A percentile compares a stretch with the other conserved stretches of the same genome.
phyloP scores from a whole-genome alignment of 2,329 filamentous ascomycete genomes.

The Fusarium austroafricanum region DNA sequence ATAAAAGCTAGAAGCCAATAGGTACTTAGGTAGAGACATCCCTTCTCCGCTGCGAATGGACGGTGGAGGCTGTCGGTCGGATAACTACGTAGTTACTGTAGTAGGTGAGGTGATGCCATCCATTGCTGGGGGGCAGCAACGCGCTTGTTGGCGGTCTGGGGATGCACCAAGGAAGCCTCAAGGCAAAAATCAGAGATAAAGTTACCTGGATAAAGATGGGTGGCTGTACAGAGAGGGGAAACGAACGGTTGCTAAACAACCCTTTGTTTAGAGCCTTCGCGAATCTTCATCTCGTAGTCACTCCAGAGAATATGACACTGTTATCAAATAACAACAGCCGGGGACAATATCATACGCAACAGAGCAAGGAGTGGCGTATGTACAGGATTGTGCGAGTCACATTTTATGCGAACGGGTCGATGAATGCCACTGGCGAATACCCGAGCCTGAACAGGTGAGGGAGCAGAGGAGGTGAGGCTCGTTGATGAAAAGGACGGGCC shows the following conservation, averaged over 20 bases:
- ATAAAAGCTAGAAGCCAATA: conserved; percentile 27
- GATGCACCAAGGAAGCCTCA: conserved; percentile 20
- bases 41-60: conserved; percentile 15
- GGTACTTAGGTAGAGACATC: conserved; percentile 19
- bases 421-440: conserved; percentile 30
- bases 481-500: conserved; percentile 21
- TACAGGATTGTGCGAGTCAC: conserved; percentile 10
- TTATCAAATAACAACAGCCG: neutral
- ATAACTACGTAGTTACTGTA: conserved; percentile 14
- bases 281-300: neutral
- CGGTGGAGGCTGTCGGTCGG: conserved; percentile 12
- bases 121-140: conserved; percentile 30
- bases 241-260: neutral
- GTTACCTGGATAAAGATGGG: neutral
- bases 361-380: conserved; percentile 9
- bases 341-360: neutral
- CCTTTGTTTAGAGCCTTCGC: neutral
- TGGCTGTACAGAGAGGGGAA: neutral
- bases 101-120: conserved; percentile 41
- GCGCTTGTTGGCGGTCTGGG: conserved; percentile 34
- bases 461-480: conserved; percentile 30
- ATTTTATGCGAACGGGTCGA: conserved; percentile 21
- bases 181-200: conserved; percentile 4
- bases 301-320: neutral
- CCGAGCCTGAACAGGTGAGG: conserved; percentile 1